Conservation (phyloP, 2,329 filamentous ascomycete species). For the Coleophoma cylindrospora region DNA sequence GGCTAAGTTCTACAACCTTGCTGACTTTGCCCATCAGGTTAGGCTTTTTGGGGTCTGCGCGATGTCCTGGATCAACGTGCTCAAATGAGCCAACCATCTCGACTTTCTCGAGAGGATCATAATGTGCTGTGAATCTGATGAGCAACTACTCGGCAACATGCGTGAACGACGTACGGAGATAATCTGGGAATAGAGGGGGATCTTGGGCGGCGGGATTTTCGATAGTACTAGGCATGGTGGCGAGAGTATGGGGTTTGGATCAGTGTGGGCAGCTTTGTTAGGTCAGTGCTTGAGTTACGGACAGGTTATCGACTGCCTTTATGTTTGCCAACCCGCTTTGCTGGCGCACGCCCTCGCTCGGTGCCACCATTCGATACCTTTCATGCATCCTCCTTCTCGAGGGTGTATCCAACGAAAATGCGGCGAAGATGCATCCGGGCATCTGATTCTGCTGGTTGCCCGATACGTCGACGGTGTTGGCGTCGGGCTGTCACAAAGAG, state of each 20-base stretch:
- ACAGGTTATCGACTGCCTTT: too few relatives aligned
- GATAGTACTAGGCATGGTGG: constrained; percentile 3
- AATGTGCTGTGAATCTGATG: constrained; percentile 10
- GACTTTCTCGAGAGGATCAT: constrained; percentile 21
- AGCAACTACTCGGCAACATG: background rate
- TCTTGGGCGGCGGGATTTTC: background rate
- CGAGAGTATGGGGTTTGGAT: background rate
- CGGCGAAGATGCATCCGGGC: too few relatives aligned
- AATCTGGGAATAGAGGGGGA: constrained; percentile 16
- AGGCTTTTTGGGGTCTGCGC: constrained; percentile 62
- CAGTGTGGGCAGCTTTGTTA: too few relatives aligned
- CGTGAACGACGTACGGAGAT: constrained; percentile 12
- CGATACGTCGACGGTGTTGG: too few relatives aligned
- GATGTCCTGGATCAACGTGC: constrained; percentile 68
- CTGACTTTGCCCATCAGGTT: constrained; percentile 63
- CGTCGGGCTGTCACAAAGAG: too few relatives aligned
- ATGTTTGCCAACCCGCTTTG: too few relatives aligned
- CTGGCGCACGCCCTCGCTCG: too few relatives aligned
- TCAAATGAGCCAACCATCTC: constrained; percentile 44
- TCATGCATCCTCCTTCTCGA: too few relatives aligned
- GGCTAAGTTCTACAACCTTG: constrained; percentile 19
- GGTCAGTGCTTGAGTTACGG: too few relatives aligned
- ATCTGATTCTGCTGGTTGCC: too few relatives aligned
- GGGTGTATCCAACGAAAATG: too few relatives aligned
- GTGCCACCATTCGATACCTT: too few relatives aligned